phyloP scores from a whole-genome alignment of 140 eudicot species.

The Flaveria floridana region DNA sequence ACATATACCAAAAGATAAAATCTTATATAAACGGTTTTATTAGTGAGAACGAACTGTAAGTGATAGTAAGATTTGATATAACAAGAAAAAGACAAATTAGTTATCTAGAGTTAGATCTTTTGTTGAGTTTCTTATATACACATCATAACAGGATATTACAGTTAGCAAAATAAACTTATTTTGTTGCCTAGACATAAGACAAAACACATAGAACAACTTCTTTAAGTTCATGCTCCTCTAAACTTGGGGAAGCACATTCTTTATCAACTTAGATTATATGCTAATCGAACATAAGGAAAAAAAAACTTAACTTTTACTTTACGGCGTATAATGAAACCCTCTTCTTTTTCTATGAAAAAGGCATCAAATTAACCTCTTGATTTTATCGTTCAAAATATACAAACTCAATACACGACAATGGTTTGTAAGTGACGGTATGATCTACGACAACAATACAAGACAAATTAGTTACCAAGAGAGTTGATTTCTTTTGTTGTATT shows the following conservation, averaged over 20 bases:
- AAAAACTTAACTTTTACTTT: constrained; percentile 40
- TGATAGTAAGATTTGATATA: background rate
- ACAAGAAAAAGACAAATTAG: background rate
- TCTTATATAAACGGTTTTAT: background rate
- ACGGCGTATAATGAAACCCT: constrained; percentile 38
- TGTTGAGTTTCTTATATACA: no score
- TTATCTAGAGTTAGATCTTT: background rate
- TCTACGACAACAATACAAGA: constrained; percentile 5
- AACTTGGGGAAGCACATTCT: background rate
- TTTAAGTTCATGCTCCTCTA: background rate
- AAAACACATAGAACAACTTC: background rate
- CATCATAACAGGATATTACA: background rate
- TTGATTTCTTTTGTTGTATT: background rate
- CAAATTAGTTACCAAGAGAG: background rate
- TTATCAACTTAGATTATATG: background rate
- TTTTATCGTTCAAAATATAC: constrained; percentile 52
- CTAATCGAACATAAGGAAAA: background rate
- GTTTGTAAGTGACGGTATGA: background rate
- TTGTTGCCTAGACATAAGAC: background rate
- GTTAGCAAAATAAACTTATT: background rate
- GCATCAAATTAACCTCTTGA: constrained; percentile 57
- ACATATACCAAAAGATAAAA: background rate
- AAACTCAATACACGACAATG: background rate
- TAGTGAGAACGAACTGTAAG: background rate
- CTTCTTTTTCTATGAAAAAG: constrained; percentile 77